A percentile compares a stretch with the other conserved stretches of the same genome.
These are phyloP conservation scores for Plasmodium gonderi DNA, from an alignment of 169 alveolate species.

Conservation along the genomic window DNA sequence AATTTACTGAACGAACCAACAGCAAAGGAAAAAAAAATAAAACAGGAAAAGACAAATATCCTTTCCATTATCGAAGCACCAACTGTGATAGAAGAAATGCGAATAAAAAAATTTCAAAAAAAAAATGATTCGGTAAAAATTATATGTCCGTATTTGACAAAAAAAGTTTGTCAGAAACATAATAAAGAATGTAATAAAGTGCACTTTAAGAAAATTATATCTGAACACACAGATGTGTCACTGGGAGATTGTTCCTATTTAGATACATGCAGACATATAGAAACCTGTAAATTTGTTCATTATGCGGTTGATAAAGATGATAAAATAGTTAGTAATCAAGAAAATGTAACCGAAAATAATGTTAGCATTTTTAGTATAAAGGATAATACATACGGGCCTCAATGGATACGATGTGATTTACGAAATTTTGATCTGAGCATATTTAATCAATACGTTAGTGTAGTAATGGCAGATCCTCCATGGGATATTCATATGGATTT, in stretches of 20 bases:
- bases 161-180: conserved; percentile 78
- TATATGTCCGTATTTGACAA: conserved; percentile 81
- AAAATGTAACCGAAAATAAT: conserved; percentile 21
- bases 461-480: conserved; percentile 98
- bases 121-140: conserved; percentile 76
- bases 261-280: conserved; percentile 95
- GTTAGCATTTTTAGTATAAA: neutral
- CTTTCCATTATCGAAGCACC: conserved; percentile 76
- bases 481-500: conserved; percentile 98
- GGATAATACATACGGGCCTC: conserved; percentile 77
- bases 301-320: conserved; percentile 90
- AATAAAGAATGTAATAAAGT: conserved; percentile 76
- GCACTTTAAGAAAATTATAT: conserved; percentile 78
- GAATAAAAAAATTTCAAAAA: conserved; percentile 76
- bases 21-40: conserved; percentile 68
- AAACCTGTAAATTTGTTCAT: conserved; percentile 93
- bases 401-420: conserved; percentile 91
- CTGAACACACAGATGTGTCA: conserved; percentile 78
- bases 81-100: conserved; percentile 77
- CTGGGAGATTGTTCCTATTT: conserved; percentile 95
- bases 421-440: conserved; percentile 90
- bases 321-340: conserved; percentile 48
- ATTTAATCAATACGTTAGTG: conserved; percentile 91
- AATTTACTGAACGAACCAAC: conserved; percentile 59
- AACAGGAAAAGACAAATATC: conserved; percentile 73